Conservation (phyloP, 2,329 filamentous ascomycete species). For the Amylocarpus encephaloides region DNA sequence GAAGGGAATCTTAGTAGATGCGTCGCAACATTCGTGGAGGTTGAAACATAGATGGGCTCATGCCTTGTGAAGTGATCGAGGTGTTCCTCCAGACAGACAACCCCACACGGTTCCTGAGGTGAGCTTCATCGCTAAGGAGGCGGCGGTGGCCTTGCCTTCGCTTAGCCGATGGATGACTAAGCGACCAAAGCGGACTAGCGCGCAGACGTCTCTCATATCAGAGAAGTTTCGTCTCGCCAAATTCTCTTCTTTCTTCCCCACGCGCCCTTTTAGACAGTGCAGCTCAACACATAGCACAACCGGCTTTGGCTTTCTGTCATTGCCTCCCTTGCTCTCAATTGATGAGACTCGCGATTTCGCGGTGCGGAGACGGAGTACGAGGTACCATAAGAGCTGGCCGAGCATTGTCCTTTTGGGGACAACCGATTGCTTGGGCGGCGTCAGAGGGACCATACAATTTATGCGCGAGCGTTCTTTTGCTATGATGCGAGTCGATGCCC, state of each 20-base stretch:
- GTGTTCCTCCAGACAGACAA: conserved; percentile 5
- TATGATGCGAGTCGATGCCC: too few relatives aligned
- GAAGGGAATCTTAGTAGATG: conserved; percentile 9
- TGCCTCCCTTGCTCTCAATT: conserved; percentile 49
- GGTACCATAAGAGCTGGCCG: conserved; percentile 55
- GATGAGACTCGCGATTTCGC: conserved; percentile 57
- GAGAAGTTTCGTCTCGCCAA: conserved; percentile 9
- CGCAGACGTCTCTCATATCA: conserved; percentile 11
- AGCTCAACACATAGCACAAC: conserved; percentile 58
- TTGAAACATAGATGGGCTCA: neutral
- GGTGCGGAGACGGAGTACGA: conserved; percentile 46
- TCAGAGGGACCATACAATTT: conserved; percentile 71
- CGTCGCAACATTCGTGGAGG: conserved; percentile 19
- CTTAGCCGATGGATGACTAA: conserved; percentile 9
- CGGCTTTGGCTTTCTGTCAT: conserved; percentile 63
- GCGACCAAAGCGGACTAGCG: conserved; percentile 17
- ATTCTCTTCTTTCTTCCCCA: conserved; percentile 45
- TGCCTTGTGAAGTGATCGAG: too few relatives aligned
- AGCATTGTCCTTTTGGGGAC: conserved; percentile 36
- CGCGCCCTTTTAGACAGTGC: conserved; percentile 83
- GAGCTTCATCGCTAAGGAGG: conserved; percentile 16
- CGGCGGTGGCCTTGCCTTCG: conserved; percentile 15
- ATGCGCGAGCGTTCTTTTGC: neutral
- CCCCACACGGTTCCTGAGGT: conserved; percentile 23
- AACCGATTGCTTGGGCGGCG: conserved; percentile 66